phyloP scores from a whole-genome alignment of 352 stramenopile genomes.

The Phytophthora hibernalis region DNA sequence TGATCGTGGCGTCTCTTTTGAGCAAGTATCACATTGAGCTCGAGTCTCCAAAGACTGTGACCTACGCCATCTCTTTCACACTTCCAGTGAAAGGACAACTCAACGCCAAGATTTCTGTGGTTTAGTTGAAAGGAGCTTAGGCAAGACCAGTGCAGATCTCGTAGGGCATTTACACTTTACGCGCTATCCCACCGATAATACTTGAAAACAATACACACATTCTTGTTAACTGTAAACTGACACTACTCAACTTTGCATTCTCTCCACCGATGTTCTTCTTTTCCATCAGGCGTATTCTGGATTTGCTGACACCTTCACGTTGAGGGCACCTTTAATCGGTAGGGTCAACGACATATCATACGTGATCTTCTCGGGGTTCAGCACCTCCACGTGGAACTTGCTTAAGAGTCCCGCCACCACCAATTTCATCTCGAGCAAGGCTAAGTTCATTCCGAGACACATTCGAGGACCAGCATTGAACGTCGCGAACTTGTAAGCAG shows the following conservation, averaged over 20 bases:
- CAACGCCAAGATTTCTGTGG: conserved; percentile 47
- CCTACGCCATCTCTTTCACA: conserved; percentile 65
- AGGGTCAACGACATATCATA: conserved; percentile 64
- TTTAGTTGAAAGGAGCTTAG: conserved; percentile 8
- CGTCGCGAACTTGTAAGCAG: conserved; percentile 64
- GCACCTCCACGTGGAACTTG: conserved; percentile 56
- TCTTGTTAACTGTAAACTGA: neutral
- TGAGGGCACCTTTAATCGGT: conserved; percentile 41
- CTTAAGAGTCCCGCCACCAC: conserved; percentile 53
- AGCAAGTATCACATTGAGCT: conserved; percentile 64
- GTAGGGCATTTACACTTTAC: no score
- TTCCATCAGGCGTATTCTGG: neutral
- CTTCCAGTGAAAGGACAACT: conserved; percentile 49
- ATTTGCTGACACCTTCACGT: conserved; percentile 37
- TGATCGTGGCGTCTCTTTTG: conserved; percentile 65
- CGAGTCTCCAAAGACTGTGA: conserved; percentile 42
- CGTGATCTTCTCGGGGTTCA: conserved; percentile 40
- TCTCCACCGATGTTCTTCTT: neutral
- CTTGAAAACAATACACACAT: neutral
- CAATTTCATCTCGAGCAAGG: conserved; percentile 85
- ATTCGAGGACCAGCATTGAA: conserved; percentile 74
- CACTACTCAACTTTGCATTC: neutral
- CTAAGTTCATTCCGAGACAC: conserved; percentile 74
- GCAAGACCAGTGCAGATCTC: conserved; percentile 3
- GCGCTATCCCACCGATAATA: neutral